Evolutionary conservation across 768 basidiomycete genomes (phyloP), one percentile per base, ranked within the genome.

Genomic region (Phylloporus sp.): DNA sequence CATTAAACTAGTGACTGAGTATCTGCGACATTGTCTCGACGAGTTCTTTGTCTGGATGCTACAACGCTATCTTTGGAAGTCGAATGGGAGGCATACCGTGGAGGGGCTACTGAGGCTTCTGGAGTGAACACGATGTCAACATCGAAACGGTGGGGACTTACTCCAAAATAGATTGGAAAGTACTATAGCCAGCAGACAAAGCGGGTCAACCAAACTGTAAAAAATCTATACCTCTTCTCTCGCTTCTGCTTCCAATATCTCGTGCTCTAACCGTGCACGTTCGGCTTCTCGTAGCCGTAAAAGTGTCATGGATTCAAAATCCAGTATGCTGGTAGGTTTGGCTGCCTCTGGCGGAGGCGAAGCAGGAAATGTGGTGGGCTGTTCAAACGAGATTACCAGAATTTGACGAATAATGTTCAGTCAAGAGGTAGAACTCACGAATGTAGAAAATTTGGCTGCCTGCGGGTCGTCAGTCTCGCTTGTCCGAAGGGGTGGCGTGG

Each of bases 241-340:
- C 6, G 76, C 80, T 54, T 90, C 87, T 43, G 78, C 75, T 59
- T 86, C 85, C 31, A 79, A 64, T 53, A 90, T 88, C 62, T 90
- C 87, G 48, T 78, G 72, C 61, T 91, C 90, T 21, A 93, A 61
- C 35, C 84, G 71, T 52, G 81, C 84, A 31, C 84, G 74, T 62
- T 91, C 90, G 1, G 89, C 87, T 58, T 91, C 86, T 28, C 89
- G 74, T 61, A 93, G 70, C 5, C 89, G 78, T 74, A 91, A 77
- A 28, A 92, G 71, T 1, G 87, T 91, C 49, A 90, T 59, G 3
- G 83, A 79, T 65, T 91, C 90, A 46, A 84, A 92, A 60, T 90
- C 86, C 38, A 90, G 54, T 2, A 76, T 77, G 10, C 71, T 58
- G 18, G 61, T 39, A n/a, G 65, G 26, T 18, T 58, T 62, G n/a